Conservation (phyloP, 2,329 filamentous ascomycete species). For the Periconia sp. region DNA sequence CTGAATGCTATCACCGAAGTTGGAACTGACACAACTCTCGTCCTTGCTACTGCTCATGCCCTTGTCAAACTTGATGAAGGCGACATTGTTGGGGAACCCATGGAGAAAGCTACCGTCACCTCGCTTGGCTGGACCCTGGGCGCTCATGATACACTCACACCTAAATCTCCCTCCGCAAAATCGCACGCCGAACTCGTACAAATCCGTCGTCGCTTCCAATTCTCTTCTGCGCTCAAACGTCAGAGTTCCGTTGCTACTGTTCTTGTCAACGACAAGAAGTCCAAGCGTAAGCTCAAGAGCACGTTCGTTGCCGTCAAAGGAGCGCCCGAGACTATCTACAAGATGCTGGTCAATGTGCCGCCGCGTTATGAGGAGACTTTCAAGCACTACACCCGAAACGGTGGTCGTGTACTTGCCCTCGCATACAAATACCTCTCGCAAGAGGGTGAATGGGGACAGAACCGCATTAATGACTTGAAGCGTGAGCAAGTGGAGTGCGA, state of each 20-base stretch:
- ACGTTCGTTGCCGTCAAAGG: constrained; percentile 97
- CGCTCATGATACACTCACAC: constrained; percentile 81
- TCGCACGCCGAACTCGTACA: constrained; percentile 77
- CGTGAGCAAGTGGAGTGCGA: constrained; percentile 88
- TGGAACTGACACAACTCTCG: constrained; percentile 83
- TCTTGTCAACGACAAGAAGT: constrained; percentile 71
- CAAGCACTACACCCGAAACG: constrained; percentile 97
- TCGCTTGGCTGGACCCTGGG: constrained; percentile 94
- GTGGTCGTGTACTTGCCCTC: constrained; percentile 89
- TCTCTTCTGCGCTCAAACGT: constrained; percentile 93
- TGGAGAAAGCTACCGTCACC: constrained; percentile 94
- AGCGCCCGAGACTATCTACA: constrained; percentile 94
- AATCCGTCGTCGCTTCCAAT: constrained; percentile 96
- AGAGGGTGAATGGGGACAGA: constrained; percentile 80
- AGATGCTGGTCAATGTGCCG: constrained; percentile 84
- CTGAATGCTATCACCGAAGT: constrained; percentile 74
- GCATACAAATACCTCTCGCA: constrained; percentile 90
- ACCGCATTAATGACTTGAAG: constrained; percentile 90
- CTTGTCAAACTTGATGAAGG: constrained; percentile 96
- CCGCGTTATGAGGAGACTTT: constrained; percentile 95
- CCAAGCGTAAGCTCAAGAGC: constrained; percentile 76
- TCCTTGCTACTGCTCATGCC: constrained; percentile 92
- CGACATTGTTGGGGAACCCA: constrained; percentile 95
- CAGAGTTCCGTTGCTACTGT: constrained; percentile 94
- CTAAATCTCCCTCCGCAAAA: constrained; percentile 63